These are phyloP conservation scores for Earliella scabrosa DNA, from an alignment of 1,284 basidiomycete species.

Conservation along the genomic window DNA sequence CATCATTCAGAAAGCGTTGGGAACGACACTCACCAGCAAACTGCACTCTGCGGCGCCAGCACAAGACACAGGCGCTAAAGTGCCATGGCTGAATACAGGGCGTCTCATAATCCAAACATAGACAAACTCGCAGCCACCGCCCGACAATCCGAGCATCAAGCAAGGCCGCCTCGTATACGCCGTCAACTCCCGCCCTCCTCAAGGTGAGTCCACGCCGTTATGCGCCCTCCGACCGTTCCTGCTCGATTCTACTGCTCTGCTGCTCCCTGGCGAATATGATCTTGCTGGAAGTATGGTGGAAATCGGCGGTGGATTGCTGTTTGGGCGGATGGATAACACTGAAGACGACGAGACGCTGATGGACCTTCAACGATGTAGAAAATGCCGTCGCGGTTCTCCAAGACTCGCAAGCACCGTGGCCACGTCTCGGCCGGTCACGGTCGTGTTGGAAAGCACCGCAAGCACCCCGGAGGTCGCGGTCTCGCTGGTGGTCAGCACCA, in stretches of 20 bases:
- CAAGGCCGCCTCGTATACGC: slow-evolving; percentile 21
- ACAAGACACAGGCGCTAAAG: slow-evolving; percentile 2
- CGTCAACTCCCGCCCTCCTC: slow-evolving; percentile 51
- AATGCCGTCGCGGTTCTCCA: slow-evolving; percentile 95
- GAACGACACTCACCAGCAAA: slow-evolving; percentile 23
- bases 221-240: slow-evolving; percentile 27
- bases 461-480: slow-evolving; percentile 99
- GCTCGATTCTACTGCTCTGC: slow-evolving; percentile 25
- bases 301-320: slow-evolving; percentile 53
- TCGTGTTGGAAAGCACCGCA: slow-evolving; percentile 99
- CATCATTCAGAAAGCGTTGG: slow-evolving; percentile 45
- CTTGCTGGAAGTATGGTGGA: slow-evolving; percentile 28
- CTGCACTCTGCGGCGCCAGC: slow-evolving; percentile 7
- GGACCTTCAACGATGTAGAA: slow-evolving; percentile 43
- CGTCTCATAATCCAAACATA: slow-evolving; percentile 42
- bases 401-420: slow-evolving; percentile 98
- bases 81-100: slow-evolving; percentile 5
- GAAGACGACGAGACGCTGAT: slow-evolving; percentile 23
- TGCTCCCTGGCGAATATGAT: slow-evolving; percentile 37
- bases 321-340: slow-evolving; percentile 34
- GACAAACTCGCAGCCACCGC: slow-evolving; percentile 30
- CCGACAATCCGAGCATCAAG: slow-evolving; percentile 18
- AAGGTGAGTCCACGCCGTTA: slow-evolving; percentile 59
- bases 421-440: slow-evolving; percentile 99
- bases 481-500: slow-evolving; percentile 99